Base-by-base conservation (phyloP, 345 rosid genomes). In the Brassica incana region DNA sequence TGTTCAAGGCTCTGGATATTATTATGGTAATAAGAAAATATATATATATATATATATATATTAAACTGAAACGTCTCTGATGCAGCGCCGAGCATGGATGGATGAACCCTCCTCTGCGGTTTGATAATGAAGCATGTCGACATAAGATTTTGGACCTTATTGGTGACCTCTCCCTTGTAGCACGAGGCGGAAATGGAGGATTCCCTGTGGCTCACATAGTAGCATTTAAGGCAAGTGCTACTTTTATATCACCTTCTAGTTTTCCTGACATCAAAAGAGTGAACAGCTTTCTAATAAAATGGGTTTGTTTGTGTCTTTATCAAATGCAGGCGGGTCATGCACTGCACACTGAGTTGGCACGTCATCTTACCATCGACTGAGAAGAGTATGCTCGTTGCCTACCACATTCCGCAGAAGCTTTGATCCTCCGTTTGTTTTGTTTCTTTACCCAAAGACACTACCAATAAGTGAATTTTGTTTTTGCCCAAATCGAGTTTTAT, bases 101-200 rank as follows among this genome's bases (percentile, higher is more conserved):
- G 99, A 78, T 95, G 87, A 95, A 95, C 73, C 93, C 88, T 4
- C 93, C 97, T 0, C 83, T 91, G 33, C 94, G 73, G 62, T 95
- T 88, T 78, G 81, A 79, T 7, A 82, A 90, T 23, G 97, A 92
- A 84, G 91, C 97, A 45, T 90, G 92, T 84, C 91, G 97, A 30
- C 99, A 95, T 78, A 95, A 95, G 87, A 85, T 86, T 75, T 83
- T 95, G 73, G 99, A 95, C 84, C 87, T 95, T 78, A 75, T 92
- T 10, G 97, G 99, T 11, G 99, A 95, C 76, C 85, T 95, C 70
- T 89, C 99, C 71, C 88, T 95, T 35, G 78, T 85, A 78, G 94
- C 94, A 67, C 76, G 25, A 58, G 81, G 18, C 33, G 97, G 97
- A 32, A 90, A 86, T 82, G 97, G 90, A 77, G 97, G 99, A 64